Evolutionary conservation across 1,284 basidiomycete genomes (phyloP), one percentile per base, ranked within the genome.

Genomic region (Fomitopsis pinicola): DNA sequence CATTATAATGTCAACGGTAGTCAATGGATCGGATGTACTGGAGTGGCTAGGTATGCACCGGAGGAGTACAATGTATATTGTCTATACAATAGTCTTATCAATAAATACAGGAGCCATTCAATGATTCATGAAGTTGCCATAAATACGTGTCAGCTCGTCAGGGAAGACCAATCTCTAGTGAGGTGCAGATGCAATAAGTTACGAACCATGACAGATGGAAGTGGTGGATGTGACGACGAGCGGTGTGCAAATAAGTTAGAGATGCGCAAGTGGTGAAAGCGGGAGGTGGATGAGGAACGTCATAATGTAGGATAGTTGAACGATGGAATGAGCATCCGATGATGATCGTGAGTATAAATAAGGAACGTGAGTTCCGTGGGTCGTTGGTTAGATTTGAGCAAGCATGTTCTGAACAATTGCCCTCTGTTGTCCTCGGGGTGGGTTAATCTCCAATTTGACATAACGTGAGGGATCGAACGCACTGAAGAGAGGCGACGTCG

Each of bases 401-500:
- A 40, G 30, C 30, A 54, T 33, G 9, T 42, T 42, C 30, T 60
- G 59, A 36, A 60, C 36, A 42, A 50, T n/a, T 15, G 33, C 42
- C n/a, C 54, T 40, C 38, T 60, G 59, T 9, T 60, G 52, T 56
- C 44, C 59, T 60, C 10, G 19, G 33, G 42, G 17, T n/a, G 28
- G 4, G 40, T 35, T n/a, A 48, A 42, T 30, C 7, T n/a, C 8
- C 35, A 15, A 38, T 19, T 15, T 35, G 28, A 7, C 3, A 22
- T 6, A 44, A 26, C 17, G 40, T 7, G 15, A 40, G 40, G 9
- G 6, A 50, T 9, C 28, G 19, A n/a, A 62, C 63, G 28, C 42
- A 66, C 65, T 33, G 33, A 61, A 42, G 15, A 59, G 36, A n/a
- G 60, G 60, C 15, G 62, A 65, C 17, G n/a, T 55, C 5, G 3